phyloP scores from a whole-genome alignment of 495 filamentous ascomycete species.

The Recurvomyces mirabilis region DNA sequence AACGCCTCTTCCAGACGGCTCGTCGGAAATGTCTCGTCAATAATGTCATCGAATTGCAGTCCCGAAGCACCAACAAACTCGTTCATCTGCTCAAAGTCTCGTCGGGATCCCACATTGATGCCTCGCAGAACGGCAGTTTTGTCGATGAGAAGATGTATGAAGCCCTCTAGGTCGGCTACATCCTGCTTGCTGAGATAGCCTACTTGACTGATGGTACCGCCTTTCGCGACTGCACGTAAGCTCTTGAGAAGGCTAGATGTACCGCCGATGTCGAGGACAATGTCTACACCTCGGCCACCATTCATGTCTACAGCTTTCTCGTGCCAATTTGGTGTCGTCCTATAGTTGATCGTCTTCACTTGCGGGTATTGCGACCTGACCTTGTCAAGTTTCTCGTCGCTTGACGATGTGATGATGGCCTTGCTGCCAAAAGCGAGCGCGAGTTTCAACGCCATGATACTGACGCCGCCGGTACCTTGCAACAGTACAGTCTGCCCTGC shows the following conservation, averaged over 20 bases:
- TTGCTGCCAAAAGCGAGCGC: slow-evolving; percentile 22
- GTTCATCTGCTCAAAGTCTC: slow-evolving; percentile 32
- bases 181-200: slow-evolving; percentile 31
- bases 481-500: slow-evolving; percentile 5
- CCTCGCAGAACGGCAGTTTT: slow-evolving; percentile 21
- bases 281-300: slow-evolving; percentile 31
- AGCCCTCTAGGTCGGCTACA: slow-evolving; percentile 25
- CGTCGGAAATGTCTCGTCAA: slow-evolving; percentile 28
- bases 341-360: slow-evolving; percentile 27
- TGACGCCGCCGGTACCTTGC: slow-evolving; percentile 26
- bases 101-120: slow-evolving; percentile 33
- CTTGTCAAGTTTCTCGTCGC: slow-evolving; percentile 24
- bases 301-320: slow-evolving; percentile 30
- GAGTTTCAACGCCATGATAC: slow-evolving; percentile 21
- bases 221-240: slow-evolving; percentile 28
- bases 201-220: slow-evolving; percentile 34
- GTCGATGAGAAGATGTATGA: slow-evolving; percentile 29
- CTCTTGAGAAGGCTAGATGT: slow-evolving; percentile 28
- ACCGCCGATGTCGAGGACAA: slow-evolving; percentile 35
- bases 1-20: too few relatives aligned
- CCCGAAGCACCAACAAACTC: slow-evolving; percentile 23
- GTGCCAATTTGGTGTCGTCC: slow-evolving; percentile 27
- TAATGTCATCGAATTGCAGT: slow-evolving; percentile 27
- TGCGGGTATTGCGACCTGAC: slow-evolving; percentile 15
- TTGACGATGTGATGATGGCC: slow-evolving; percentile 34